phyloP scores from a whole-genome alignment of 2,329 filamentous ascomycete genomes.

The Exserohilum turcica region DNA sequence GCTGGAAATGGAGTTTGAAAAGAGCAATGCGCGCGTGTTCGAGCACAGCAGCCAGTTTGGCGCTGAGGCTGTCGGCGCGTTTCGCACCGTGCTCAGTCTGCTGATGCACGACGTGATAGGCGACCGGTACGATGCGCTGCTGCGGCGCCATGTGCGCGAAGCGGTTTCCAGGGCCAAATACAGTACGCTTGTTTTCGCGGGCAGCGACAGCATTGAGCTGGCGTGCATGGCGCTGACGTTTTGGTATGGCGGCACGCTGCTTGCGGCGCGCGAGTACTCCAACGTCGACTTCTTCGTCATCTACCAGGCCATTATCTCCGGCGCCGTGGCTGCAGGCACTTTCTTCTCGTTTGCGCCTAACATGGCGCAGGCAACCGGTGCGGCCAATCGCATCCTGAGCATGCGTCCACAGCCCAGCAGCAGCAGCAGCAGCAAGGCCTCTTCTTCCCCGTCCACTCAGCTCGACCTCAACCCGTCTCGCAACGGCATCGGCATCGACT shows the following conservation, averaged over 20 bases:
- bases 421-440: slow-evolving; percentile 12
- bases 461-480: too few species aligned
- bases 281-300: slow-evolving; percentile 58
- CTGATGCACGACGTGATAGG: slow-evolving; percentile 71
- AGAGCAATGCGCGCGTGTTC: slow-evolving; percentile 71
- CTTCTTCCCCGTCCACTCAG: slow-evolving; percentile 13
- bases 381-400: slow-evolving; percentile 46
- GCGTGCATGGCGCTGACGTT: slow-evolving; percentile 66
- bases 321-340: slow-evolving; percentile 42
- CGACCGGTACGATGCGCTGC: slow-evolving; percentile 63
- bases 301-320: slow-evolving; percentile 58
- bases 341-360: slow-evolving; percentile 56
- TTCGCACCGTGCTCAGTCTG: slow-evolving; percentile 72
- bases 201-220: slow-evolving; percentile 70
- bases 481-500: slow-evolving; percentile 66
- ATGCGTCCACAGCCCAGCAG: slow-evolving; percentile 32
- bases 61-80: slow-evolving; percentile 73
- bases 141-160: slow-evolving; percentile 62
- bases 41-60: slow-evolving; percentile 75
- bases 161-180: slow-evolving; percentile 67
- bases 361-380: slow-evolving; percentile 45
- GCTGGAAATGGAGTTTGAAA: slow-evolving; percentile 70
- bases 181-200: slow-evolving; percentile 69
- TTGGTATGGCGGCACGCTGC: slow-evolving; percentile 55
- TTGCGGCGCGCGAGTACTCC: slow-evolving; percentile 55